These are phyloP conservation scores for Hippophae rhamnoides DNA, from an alignment of 306 rosid genomes.

Conservation along the genomic window DNA sequence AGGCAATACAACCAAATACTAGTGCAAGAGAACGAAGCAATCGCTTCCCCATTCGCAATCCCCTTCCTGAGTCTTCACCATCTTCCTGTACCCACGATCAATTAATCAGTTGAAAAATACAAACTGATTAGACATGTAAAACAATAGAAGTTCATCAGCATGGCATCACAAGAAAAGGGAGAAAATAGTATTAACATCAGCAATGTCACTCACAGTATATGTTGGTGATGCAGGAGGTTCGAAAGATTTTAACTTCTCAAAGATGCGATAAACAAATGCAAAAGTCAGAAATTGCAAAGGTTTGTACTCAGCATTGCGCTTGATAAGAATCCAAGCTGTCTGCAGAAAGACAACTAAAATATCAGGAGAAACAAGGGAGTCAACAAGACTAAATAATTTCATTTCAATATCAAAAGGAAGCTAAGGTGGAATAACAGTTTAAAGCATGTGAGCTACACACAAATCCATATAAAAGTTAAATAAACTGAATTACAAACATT, in stretches of 20 bases:
- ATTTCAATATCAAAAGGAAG: no score
- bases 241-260: constrained; percentile 87
- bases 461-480: no score
- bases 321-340: constrained; percentile 71
- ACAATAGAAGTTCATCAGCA: background rate
- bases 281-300: constrained; percentile 86
- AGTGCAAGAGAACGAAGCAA: constrained; percentile 73
- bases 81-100: constrained; percentile 60
- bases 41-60: constrained; percentile 86
- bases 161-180: constrained; percentile 16
- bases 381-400: background rate
- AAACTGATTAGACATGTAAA: constrained; percentile 13
- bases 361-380: constrained; percentile 4
- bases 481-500: no score
- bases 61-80: constrained; percentile 86
- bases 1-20: constrained; percentile 84
- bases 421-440: no score
- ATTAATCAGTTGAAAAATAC: constrained; percentile 12
- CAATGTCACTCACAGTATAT: constrained; percentile 47
- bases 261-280: constrained; percentile 86
- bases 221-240: constrained; percentile 56
- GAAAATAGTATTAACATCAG: background rate
- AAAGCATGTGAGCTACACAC: no score
- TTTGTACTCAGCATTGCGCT: constrained; percentile 69
- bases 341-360: constrained; percentile 36